Percentiles rank a stretch among this genome's conserved stretches.
Evolutionary conservation across 2,329 filamentous ascomycete genomes (phyloP).

Genomic region (Fusarium camptoceras): DNA sequence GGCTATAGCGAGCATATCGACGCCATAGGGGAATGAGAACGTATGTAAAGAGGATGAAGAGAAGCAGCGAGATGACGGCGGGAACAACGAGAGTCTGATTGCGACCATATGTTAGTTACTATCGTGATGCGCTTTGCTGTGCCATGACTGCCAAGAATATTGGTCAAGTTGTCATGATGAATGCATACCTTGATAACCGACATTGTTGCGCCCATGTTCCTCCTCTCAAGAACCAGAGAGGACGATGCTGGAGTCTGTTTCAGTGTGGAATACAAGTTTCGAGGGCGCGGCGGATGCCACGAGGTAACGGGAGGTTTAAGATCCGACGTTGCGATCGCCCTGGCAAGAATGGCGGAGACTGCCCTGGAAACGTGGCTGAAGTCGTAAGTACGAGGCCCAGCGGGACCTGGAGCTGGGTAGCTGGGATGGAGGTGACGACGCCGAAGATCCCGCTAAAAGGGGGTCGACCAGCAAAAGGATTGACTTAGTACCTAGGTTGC

Average conservation of each 20-base stretch:
- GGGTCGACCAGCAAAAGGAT: slow-evolving; percentile 22
- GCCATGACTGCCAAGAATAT: slow-evolving; percentile 1
- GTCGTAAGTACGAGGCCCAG: slow-evolving; percentile 16
- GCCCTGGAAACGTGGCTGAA: slow-evolving; percentile 32
- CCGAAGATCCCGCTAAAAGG: slow-evolving; percentile 40
- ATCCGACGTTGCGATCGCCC: slow-evolving; percentile 20
- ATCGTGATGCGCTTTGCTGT: neutral
- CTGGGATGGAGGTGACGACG: slow-evolving; percentile 26
- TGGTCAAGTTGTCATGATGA: slow-evolving; percentile 20
- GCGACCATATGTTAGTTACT: slow-evolving; percentile 24
- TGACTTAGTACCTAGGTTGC: too few species aligned
- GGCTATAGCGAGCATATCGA: slow-evolving; percentile 76
- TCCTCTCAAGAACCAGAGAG: neutral
- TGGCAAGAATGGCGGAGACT: slow-evolving; percentile 13
- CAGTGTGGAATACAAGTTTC: neutral
- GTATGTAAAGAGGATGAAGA: slow-evolving; percentile 76
- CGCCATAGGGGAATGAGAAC: slow-evolving; percentile 76
- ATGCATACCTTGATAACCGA: slow-evolving; percentile 52
- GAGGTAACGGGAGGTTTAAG: slow-evolving; percentile 22
- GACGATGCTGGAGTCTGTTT: slow-evolving; percentile 2
- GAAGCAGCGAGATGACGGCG: slow-evolving; percentile 74
- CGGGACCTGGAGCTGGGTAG: neutral
- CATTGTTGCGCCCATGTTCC: slow-evolving; percentile 51
- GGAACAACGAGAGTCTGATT: slow-evolving; percentile 76
- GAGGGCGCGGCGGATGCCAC: slow-evolving; percentile 14